These are phyloP conservation scores for Petunia axillaris DNA, from an alignment of 257 asterid genomes.

Conservation along the genomic window DNA sequence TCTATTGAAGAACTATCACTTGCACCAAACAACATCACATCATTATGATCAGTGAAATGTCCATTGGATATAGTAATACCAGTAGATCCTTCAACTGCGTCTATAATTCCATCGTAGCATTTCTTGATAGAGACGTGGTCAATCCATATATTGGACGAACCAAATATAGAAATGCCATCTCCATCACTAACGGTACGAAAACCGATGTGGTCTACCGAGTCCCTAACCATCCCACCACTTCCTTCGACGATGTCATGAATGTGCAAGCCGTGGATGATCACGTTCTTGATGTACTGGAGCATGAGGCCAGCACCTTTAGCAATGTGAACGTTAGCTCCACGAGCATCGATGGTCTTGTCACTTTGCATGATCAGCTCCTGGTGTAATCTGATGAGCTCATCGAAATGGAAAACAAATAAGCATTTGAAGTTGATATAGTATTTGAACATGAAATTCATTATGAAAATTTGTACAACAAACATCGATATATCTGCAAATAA, in stretches of 20 bases:
- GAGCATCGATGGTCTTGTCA: conserved; percentile 73
- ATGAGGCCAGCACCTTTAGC: conserved; percentile 62
- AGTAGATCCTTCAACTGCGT: conserved; percentile 55
- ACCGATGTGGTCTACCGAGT: conserved; percentile 53
- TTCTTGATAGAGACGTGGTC: conserved; percentile 65
- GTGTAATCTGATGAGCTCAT: conserved; percentile 29
- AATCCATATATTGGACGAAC: conserved; percentile 61
- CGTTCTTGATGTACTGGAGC: conserved; percentile 48
- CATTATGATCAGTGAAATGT: conserved; percentile 68
- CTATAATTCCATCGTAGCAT: conserved; percentile 57
- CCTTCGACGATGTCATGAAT: conserved; percentile 46
- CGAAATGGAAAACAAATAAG: not conserved
- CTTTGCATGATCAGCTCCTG: conserved; percentile 59
- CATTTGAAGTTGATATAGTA: not conserved
- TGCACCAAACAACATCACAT: conserved; percentile 68
- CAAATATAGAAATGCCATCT: conserved; percentile 62
- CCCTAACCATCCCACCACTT: conserved; percentile 57
- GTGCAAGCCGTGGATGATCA: conserved; percentile 58
- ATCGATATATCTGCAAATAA: not conserved
- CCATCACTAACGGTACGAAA: conserved; percentile 57
- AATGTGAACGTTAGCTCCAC: conserved; percentile 58
- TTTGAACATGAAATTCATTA: too few species aligned
- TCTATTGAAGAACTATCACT: conserved; percentile 45
- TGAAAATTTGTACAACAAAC: not conserved
- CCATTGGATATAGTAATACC: conserved; percentile 63